Evolutionary conservation across 202 grass and related monocot species (phyloP).

Genomic region (Eragrostis tef): DNA sequence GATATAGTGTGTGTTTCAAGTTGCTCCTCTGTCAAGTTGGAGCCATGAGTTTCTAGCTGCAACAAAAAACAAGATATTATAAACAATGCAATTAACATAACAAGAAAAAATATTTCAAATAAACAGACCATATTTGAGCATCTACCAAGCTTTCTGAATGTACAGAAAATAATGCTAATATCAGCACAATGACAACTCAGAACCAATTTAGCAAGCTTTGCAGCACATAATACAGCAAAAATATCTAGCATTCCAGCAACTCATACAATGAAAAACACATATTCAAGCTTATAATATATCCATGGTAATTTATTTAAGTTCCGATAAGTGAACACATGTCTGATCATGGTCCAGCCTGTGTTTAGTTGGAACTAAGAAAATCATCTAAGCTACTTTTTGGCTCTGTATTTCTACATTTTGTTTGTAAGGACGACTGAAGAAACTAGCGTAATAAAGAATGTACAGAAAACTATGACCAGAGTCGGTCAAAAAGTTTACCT

Average conservation of each 20-base stretch:
- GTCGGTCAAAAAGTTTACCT: constrained; percentile 60
- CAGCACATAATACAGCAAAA: not conserved
- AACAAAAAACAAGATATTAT: constrained; percentile 40
- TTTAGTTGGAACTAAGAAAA: not conserved
- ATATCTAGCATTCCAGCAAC: not conserved
- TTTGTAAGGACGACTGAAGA: constrained; percentile 10
- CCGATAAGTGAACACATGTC: not conserved
- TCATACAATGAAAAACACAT: not conserved
- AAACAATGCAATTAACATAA: constrained; percentile 17
- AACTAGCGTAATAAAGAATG: not conserved
- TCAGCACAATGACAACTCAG: not conserved
- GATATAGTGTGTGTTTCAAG: constrained; percentile 97
- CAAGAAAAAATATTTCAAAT: not conserved
- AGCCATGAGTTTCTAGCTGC: constrained; percentile 93
- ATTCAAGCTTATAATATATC: not conserved
- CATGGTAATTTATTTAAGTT: not conserved
- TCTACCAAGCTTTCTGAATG: not conserved
- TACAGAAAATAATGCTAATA: too few species aligned
- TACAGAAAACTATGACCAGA: constrained; percentile 36
- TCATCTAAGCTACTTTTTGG: not conserved
- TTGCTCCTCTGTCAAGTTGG: constrained; percentile 92
- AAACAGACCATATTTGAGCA: not conserved
- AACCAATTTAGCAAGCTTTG: not conserved
- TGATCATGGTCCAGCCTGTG: not conserved
- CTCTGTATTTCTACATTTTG: not conserved